A percentile compares a stretch with the other conserved stretches of the same genome.
Conservation (phyloP, 1,284 basidiomycete species). For the Marasmius tenuissimus region DNA sequence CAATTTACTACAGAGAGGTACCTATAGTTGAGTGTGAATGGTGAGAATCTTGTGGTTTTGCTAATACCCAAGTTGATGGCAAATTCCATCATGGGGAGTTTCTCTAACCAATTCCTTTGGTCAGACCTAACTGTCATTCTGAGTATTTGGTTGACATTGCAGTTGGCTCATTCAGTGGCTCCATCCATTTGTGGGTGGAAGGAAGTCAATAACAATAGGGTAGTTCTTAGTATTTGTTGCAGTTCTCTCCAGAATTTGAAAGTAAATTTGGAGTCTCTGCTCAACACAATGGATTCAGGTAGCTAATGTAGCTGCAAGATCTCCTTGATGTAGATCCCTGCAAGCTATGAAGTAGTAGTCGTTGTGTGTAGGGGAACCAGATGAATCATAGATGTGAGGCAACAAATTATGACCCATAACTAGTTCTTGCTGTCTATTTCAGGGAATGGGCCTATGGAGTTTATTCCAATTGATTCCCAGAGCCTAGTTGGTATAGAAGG, state of each 20-base stretch:
- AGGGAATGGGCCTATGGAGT: too few species aligned
- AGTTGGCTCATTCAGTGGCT: slow-evolving; percentile 21
- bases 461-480: slow-evolving; percentile 28
- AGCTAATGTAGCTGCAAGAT: slow-evolving; percentile 26
- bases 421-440: slow-evolving; percentile 13
- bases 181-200: slow-evolving; percentile 9
- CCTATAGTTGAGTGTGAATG: slow-evolving; percentile 36
- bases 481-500: slow-evolving; percentile 6
- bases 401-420: slow-evolving; percentile 14
- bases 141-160: slow-evolving; percentile 27
- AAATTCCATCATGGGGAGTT: slow-evolving; percentile 28
- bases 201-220: not conserved
- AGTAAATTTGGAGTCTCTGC: slow-evolving; percentile 26
- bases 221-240: slow-evolving; percentile 23
- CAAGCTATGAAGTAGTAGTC: slow-evolving; percentile 9
- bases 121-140: slow-evolving; percentile 23
- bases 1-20: not conserved
- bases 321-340: slow-evolving; percentile 12
- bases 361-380: slow-evolving; percentile 19
- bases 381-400: slow-evolving; percentile 21
- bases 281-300: slow-evolving; percentile 20
- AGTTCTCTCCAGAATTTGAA: slow-evolving; percentile 26
- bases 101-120: slow-evolving; percentile 33
- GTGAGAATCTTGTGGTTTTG: slow-evolving; percentile 30
- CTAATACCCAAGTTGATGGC: slow-evolving; percentile 14